phyloP scores from a whole-genome alignment of 495 filamentous ascomycete species.

The Penicillium arizonense region DNA sequence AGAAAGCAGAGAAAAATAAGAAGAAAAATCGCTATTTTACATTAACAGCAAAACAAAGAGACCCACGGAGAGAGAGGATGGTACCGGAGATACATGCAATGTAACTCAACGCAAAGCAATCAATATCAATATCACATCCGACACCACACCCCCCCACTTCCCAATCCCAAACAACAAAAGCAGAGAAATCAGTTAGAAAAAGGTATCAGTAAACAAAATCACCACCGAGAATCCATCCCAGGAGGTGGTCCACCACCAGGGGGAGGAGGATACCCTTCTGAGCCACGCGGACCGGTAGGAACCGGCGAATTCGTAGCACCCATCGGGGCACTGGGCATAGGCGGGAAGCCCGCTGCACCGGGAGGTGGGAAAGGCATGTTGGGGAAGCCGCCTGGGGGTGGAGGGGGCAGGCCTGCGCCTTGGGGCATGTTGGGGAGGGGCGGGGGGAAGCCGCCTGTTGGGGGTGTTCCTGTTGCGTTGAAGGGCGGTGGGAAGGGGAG shows the following conservation, averaged over 20 bases:
- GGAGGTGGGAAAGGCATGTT: constrained; percentile 48
- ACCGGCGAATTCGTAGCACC: constrained; percentile 12
- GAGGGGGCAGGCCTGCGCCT: constrained; percentile 58
- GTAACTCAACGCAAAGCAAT: neutral
- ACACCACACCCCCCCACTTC: neutral
- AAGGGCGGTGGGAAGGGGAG: constrained; percentile 63
- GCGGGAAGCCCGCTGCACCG: constrained; percentile 28
- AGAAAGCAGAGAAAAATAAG: constrained; percentile 2
- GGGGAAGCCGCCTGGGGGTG: constrained; percentile 58
- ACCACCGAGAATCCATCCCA: constrained; percentile 26
- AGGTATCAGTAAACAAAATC: constrained; percentile 16
- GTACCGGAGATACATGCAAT: neutral
- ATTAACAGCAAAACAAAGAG: constrained; percentile 11
- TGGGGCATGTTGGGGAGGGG: constrained; percentile 16
- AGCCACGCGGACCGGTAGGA: constrained; percentile 31
- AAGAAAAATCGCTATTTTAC: constrained; percentile 25
- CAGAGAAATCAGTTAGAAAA: constrained; percentile 2
- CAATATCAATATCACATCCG: neutral
- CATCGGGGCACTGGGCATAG: constrained; percentile 15
- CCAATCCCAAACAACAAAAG: neutral
- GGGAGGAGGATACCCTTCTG: constrained; percentile 31
- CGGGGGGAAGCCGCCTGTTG: constrained; percentile 28
- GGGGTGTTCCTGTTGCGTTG: constrained; percentile 34
- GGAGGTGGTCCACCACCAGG: constrained; percentile 20
- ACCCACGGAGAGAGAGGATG: neutral